Evolutionary conservation across 140 eudicot genomes (phyloP), one percentile per base, ranked within the genome.

Genomic region (Stevia rebaudiana): DNA sequence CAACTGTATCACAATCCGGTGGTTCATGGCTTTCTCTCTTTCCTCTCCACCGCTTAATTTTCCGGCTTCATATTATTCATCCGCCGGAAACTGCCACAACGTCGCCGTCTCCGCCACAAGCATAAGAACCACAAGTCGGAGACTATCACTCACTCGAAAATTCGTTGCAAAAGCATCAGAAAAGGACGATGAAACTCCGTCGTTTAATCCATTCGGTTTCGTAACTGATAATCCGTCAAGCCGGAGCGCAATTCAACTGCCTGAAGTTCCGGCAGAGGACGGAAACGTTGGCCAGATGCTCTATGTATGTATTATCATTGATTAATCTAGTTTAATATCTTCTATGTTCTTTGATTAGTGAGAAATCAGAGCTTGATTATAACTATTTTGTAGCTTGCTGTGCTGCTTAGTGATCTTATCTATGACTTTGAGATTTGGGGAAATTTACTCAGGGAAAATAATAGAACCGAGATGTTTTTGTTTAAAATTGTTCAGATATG

Each of bases 201-300:
- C 92, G 39, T 85, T 92, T 65, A 88, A 81, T 75, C 98, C 96
- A 0, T 92, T 92, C 47, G 96, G 98, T 4, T 92, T 92, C 59
- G 98, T 92, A 30, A 88, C 96, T 0, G 96, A 92, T 57, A 92
- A 92, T 74, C 86, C 94, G 6, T 92, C 96, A 3, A 92, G 98
- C 69, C 83, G 94, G 47, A 88, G 74, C 71, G 94, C 98, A 9
- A 92, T 92, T 78, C 98, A 92, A 76, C 92, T 92, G 28, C 95
- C 95, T 3, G 95, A 88, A 51, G 53, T 64, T 28, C 98, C 98
- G 2, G 98, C 98, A 3, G 95, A 92, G 71, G 95, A 83, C 77
- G 96, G 98, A 18, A 92, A 88, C 71, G 96, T 88, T 59, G 95
- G 98, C 22, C 98, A 92, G 69, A 79, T 92, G 96, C 94, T 92